Percentiles rank a stretch among this genome's conserved stretches.
phyloP scores from a whole-genome alignment of 495 filamentous ascomycete genomes.

The Penicillium soppii region DNA sequence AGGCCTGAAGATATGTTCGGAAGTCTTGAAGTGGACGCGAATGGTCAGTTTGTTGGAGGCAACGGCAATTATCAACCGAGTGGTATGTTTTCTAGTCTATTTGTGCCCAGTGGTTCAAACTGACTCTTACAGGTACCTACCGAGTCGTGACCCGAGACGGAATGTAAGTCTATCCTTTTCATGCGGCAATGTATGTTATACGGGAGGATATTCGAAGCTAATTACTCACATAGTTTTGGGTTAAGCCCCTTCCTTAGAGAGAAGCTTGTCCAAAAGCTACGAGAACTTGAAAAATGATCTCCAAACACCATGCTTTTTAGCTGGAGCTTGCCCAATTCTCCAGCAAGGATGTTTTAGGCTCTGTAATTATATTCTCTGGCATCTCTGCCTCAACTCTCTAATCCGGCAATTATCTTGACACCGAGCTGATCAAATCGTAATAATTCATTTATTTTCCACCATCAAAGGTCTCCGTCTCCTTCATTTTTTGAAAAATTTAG shows the following conservation, averaged over 20 bases:
- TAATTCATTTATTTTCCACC: not conserved
- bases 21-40: slow-evolving; percentile 78
- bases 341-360: too few species aligned
- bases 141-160: slow-evolving; percentile 59
- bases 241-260: slow-evolving; percentile 57
- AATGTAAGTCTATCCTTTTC: slow-evolving; percentile 45
- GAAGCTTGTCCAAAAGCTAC: slow-evolving; percentile 52
- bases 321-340: too few species aligned
- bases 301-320: too few species aligned
- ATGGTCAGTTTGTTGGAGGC: slow-evolving; percentile 66
- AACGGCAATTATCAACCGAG: slow-evolving; percentile 59
- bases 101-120: not conserved
- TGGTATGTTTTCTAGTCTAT: slow-evolving; percentile 38
- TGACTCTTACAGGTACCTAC: slow-evolving; percentile 44
- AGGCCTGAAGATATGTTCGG: slow-evolving; percentile 90
- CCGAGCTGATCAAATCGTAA: not conserved
- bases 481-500: slow-evolving; percentile 75
- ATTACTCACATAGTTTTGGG: slow-evolving; percentile 42
- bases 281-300: slow-evolving; percentile 31
- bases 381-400: not conserved
- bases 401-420: too few species aligned
- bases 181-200: not conserved
- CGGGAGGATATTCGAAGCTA: slow-evolving; percentile 7
- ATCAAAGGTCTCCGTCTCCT: not conserved
- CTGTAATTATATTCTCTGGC: too few species aligned